Percentiles rank a stretch among this genome's conserved stretches.
Evolutionary conservation across 257 asterid genomes (phyloP).

Genomic region (Fraxinus quadrangulata): DNA sequence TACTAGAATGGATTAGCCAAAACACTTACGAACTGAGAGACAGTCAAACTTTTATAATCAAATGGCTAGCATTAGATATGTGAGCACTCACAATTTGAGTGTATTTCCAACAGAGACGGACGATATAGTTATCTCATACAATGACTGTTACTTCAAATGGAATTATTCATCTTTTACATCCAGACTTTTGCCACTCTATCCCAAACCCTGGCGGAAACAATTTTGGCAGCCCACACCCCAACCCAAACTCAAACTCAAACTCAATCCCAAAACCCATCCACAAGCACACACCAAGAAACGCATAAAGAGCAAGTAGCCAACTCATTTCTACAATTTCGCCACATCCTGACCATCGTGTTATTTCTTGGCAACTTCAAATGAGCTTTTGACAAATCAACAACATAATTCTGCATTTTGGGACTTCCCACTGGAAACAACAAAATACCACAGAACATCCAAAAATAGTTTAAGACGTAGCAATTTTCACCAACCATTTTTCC

Average conservation of each 20-base stretch:
- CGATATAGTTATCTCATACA: too few species aligned
- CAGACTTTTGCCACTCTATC: too few species aligned
- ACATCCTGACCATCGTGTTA: background rate
- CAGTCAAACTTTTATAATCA: background rate
- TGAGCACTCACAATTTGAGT: background rate
- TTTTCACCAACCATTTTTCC: too few species aligned
- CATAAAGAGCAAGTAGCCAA: too few species aligned
- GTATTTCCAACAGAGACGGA: background rate
- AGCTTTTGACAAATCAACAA: background rate
- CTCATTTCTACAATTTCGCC: too few species aligned
- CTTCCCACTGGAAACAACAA: background rate
- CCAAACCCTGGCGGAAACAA: too few species aligned
- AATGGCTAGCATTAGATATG: background rate
- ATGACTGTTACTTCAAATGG: too few species aligned
- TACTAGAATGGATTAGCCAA: background rate
- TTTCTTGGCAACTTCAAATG: background rate
- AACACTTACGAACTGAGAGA: background rate
- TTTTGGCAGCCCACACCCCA: too few species aligned
- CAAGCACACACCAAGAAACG: too few species aligned
- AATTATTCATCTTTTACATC: too few species aligned
- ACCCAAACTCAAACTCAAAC: too few species aligned
- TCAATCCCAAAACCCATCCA: too few species aligned
- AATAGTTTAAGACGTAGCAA: background rate
- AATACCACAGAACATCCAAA: background rate
- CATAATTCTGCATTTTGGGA: background rate